A percentile compares a stretch with the other conserved stretches of the same genome.
Evolutionary conservation across 495 filamentous ascomycete genomes (phyloP).

Genomic region (Trichoderma reesei): DNA sequence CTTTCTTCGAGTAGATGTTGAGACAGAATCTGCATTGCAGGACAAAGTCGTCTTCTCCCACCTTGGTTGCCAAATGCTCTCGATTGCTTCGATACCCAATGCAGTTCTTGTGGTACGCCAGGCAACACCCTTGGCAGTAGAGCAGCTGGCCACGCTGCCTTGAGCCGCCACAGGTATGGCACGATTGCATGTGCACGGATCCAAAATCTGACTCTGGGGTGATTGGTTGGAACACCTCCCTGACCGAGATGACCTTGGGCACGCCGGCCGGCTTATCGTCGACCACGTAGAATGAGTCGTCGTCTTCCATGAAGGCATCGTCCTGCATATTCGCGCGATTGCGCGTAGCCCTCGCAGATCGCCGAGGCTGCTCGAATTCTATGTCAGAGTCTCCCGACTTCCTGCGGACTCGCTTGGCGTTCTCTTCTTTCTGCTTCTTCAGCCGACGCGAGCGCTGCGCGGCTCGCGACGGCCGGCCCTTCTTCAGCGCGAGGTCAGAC

Average conservation of each 20-base stretch:
- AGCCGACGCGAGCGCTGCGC: slow-evolving; percentile 5
- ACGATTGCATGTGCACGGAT: slow-evolving; percentile 54
- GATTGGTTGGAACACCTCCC: slow-evolving; percentile 56
- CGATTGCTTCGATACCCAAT: slow-evolving; percentile 61
- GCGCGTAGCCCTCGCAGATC: slow-evolving; percentile 41
- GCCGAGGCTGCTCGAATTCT: slow-evolving; percentile 37
- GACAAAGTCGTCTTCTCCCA: slow-evolving; percentile 65
- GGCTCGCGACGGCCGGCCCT: neutral
- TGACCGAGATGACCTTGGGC: slow-evolving; percentile 49
- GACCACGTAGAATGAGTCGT: slow-evolving; percentile 41
- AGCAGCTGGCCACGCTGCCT: slow-evolving; percentile 54
- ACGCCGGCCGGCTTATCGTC: slow-evolving; percentile 42
- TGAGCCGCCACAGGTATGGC: slow-evolving; percentile 62
- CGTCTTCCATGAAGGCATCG: slow-evolving; percentile 37
- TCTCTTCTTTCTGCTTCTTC: slow-evolving; percentile 10
- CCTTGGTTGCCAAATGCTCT: slow-evolving; percentile 92
- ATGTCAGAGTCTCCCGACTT: slow-evolving; percentile 29
- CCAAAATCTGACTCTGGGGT: slow-evolving; percentile 48
- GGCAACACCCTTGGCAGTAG: slow-evolving; percentile 84
- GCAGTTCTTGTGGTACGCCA: slow-evolving; percentile 71
- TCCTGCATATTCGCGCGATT: slow-evolving; percentile 53
- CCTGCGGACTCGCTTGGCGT: neutral
- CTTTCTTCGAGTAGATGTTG: slow-evolving; percentile 53
- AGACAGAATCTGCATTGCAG: slow-evolving; percentile 86
- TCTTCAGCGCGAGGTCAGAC: slow-evolving; percentile 26